Evolutionary conservation across 2,329 filamentous ascomycete species (phyloP).

Genomic region (Arthrobotrys sinensis): DNA sequence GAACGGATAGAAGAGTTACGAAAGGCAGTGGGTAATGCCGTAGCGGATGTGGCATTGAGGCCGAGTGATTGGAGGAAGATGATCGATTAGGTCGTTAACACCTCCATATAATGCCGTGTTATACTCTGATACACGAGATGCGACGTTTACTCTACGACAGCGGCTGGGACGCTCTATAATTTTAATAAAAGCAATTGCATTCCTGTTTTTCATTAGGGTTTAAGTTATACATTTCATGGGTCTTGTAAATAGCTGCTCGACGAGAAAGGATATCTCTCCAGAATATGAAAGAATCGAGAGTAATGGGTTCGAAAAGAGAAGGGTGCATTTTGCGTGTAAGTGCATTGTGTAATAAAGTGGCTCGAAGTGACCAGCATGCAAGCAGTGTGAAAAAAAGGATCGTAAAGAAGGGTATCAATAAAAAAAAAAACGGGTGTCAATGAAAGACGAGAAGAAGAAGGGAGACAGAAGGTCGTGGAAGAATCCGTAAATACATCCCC

Average conservation of each 20-base stretch:
- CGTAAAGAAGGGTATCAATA: slow-evolving; percentile 52
- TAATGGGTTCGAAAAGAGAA: not conserved
- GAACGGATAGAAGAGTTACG: slow-evolving; percentile 14
- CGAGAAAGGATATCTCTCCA: not conserved
- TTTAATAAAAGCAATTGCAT: not conserved
- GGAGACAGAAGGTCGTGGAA: slow-evolving; percentile 5
- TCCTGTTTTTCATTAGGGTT: slow-evolving; percentile 17
- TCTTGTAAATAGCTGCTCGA: not conserved
- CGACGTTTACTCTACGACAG: too few relatives aligned
- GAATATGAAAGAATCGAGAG: not conserved
- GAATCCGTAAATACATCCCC: slow-evolving; percentile 42
- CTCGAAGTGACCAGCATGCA: slow-evolving; percentile 51
- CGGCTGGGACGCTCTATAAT: not conserved
- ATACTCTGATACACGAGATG: not conserved
- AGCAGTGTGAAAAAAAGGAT: slow-evolving; percentile 31
- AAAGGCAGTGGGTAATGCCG: slow-evolving; percentile 15
- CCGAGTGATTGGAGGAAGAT: slow-evolving; percentile 33
- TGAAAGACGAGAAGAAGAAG: slow-evolving; percentile 3
- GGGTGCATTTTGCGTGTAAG: not conserved
- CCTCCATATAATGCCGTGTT: not conserved
- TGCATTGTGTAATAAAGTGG: not conserved
- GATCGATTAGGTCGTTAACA: slow-evolving; percentile 16
- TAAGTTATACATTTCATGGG: slow-evolving; percentile 5
- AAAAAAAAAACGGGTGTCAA: slow-evolving; percentile 11
- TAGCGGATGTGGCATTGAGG: slow-evolving; percentile 15